Base-by-base conservation (phyloP, 2,329 filamentous ascomycete genomes). In the Scleromitrula shiraiana region DNA sequence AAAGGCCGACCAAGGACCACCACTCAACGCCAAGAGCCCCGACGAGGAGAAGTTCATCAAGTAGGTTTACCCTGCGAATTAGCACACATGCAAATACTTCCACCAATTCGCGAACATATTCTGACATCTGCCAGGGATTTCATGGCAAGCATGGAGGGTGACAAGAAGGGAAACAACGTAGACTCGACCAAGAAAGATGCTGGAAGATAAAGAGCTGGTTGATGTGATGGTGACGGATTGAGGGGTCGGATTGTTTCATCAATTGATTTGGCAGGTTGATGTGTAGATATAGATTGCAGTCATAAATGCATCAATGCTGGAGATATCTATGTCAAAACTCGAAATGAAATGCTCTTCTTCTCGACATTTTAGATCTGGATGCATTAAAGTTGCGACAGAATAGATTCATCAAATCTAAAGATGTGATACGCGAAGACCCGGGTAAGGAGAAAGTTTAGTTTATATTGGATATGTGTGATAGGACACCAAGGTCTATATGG, bases 21-120 rank as follows among this genome's bases (percentile, higher is more conserved):
- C 62, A 14, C 60, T 65, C 51, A 64, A 65, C 49, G 62, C 62
- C n/a, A 41, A 50, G 46, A 64, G 62, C 46, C 56, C 60, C 17
- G 62, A 64, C 29, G 62, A 65, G 59, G 62, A 64, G 57, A 63
- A 50, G 44, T 65, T 63, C 51, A 64, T 65, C 50, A 62, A 64
- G 62, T 64, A 61, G 43, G 62, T 60, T 30, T 27, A 10, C 4
- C 14, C 7, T 12, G 17, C 7, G 20, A 4, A 44, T 30, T 19
- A 19, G 15, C 15, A 10, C 12, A n/a, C 2, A n/a, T 9, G 26
- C 20, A 26, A 20, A 30, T 24, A 5, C 14, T 8, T 27, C 23
- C 7, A 22, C 17, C 6, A 23, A 5, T 7, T 12, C 17, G 22
- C 29, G 15, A 17, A 40, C 20, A 24, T 24, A 9, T 4, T 43